Evolutionary conservation across 306 rosid genomes (phyloP).

Genomic region (Medicago lupulina): DNA sequence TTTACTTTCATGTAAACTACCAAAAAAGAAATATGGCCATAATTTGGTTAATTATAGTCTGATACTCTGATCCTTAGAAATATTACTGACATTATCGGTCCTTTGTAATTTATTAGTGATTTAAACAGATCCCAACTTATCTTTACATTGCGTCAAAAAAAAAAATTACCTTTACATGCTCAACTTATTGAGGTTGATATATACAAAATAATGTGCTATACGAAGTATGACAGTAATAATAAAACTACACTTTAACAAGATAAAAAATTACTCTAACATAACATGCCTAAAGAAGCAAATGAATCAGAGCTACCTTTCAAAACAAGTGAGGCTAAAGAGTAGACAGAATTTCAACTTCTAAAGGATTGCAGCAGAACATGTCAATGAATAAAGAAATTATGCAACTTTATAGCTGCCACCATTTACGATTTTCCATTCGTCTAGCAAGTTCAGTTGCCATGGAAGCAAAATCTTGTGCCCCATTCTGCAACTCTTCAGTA

Average conservation of each 20-base stretch:
- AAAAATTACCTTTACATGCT: slow-evolving; percentile 10
- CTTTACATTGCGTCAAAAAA: background rate
- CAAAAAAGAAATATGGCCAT: background rate
- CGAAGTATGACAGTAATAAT: slow-evolving; percentile 12
- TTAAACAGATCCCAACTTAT: slow-evolving; percentile 11
- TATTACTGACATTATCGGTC: background rate
- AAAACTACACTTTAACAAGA: slow-evolving; percentile 1
- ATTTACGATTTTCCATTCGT: slow-evolving; percentile 86
- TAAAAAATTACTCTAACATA: background rate
- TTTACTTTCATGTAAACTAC: background rate
- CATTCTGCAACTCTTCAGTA: slow-evolving; percentile 72
- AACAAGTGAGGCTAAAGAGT: slow-evolving; percentile 26
- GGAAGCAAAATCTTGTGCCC: slow-evolving; percentile 84
- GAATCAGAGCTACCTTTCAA: slow-evolving; percentile 36
- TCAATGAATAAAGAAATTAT: slow-evolving; percentile 19
- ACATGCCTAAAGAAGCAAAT: slow-evolving; percentile 8
- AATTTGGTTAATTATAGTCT: slow-evolving; percentile 7
- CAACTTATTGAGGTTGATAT: slow-evolving; percentile 25
- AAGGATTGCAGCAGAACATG: background rate
- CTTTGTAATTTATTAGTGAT: slow-evolving; percentile 13
- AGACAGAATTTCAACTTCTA: slow-evolving; percentile 26
- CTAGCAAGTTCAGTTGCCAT: slow-evolving; percentile 79
- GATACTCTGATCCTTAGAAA: background rate
- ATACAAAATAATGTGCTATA: slow-evolving; percentile 31
- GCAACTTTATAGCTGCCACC: slow-evolving; percentile 81